A percentile compares a stretch with the other conserved stretches of the same genome.
phyloP scores from a whole-genome alignment of 106 monocot genomes.

The Dactylorhiza incarnata region DNA sequence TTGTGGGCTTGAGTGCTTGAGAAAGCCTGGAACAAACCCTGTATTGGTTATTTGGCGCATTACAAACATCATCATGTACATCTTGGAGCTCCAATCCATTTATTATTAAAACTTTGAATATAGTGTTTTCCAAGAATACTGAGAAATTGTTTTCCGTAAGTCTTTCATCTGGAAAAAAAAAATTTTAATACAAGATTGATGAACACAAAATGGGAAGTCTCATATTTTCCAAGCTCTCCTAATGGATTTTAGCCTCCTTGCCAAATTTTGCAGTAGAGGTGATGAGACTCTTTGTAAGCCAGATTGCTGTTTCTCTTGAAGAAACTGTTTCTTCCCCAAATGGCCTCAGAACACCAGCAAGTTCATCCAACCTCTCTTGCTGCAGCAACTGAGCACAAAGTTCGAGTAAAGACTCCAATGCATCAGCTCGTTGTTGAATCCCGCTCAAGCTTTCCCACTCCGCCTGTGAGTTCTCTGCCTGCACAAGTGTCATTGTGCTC shows the following conservation, averaged over 20 bases:
- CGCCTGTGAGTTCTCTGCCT: conserved; percentile 20
- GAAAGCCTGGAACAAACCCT: no score
- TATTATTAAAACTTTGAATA: not conserved
- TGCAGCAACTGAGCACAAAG: conserved; percentile 67
- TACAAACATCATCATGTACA: no score
- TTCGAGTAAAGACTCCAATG: conserved; percentile 75
- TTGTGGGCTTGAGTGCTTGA: no score
- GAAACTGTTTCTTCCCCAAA: conserved; percentile 81
- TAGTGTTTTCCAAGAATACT: not conserved
- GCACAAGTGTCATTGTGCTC: conserved; percentile 29
- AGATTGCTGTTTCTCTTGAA: conserved; percentile 86
- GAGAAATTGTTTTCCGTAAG: not conserved
- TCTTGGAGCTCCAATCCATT: not conserved
- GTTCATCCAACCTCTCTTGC: conserved; percentile 81
- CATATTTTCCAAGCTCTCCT: not conserved
- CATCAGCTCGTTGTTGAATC: conserved; percentile 68
- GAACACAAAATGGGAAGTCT: not conserved
- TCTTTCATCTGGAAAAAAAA: not conserved
- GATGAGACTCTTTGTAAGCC: conserved; percentile 84
- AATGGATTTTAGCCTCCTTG: conserved; percentile 11
- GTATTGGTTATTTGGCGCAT: no score
- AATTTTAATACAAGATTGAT: not conserved
- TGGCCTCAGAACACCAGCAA: conserved; percentile 68
- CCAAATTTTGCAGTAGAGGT: conserved; percentile 25
- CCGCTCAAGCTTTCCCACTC: conserved; percentile 55